Conservation (phyloP, 1,284 basidiomycete species). For the Phlebopus sp. region DNA sequence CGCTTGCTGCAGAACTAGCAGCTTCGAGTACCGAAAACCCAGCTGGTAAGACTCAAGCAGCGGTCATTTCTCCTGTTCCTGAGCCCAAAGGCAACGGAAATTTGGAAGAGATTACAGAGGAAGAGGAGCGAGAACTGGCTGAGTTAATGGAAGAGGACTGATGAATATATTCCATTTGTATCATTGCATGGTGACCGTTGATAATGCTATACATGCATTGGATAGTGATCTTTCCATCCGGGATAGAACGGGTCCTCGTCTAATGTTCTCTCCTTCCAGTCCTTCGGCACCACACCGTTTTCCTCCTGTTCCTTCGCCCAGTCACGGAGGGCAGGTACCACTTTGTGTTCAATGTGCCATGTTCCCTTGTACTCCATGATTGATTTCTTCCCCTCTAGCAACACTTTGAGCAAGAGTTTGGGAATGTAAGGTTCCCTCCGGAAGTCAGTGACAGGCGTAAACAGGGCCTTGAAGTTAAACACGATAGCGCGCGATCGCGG, state of each 20-base stretch:
- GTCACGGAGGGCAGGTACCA: constrained; percentile 42
- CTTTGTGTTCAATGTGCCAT: constrained; percentile 39
- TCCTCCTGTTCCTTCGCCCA: constrained; percentile 49
- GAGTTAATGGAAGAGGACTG: constrained; percentile 67
- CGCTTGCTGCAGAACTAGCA: constrained; percentile 43
- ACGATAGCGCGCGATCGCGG: constrained; percentile 45
- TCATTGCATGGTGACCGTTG: neutral
- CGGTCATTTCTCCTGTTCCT: constrained; percentile 21
- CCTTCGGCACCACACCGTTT: constrained; percentile 41
- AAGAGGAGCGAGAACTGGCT: constrained; percentile 78
- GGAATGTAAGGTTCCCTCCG: constrained; percentile 46
- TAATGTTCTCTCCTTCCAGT: constrained; percentile 47
- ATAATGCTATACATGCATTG: constrained; percentile 13
- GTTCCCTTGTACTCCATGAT: constrained; percentile 45
- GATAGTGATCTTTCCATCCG: constrained; percentile 36
- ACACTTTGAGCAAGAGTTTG: constrained; percentile 39
- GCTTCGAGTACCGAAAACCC: constrained; percentile 40
- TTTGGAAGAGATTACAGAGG: constrained; percentile 54
- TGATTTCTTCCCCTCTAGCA: constrained; percentile 37
- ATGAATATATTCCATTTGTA: constrained; percentile 1
- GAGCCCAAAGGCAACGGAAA: constrained; percentile 18
- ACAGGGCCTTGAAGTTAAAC: constrained; percentile 52
- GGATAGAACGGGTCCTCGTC: constrained; percentile 51
- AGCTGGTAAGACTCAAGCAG: constrained; percentile 19
- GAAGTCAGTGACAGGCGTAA: constrained; percentile 45